A percentile compares a stretch with the other conserved stretches of the same genome.
These are phyloP conservation scores for Elaeis guineensis DNA, from an alignment of 176 grass and related monocot species.

Conservation along the genomic window DNA sequence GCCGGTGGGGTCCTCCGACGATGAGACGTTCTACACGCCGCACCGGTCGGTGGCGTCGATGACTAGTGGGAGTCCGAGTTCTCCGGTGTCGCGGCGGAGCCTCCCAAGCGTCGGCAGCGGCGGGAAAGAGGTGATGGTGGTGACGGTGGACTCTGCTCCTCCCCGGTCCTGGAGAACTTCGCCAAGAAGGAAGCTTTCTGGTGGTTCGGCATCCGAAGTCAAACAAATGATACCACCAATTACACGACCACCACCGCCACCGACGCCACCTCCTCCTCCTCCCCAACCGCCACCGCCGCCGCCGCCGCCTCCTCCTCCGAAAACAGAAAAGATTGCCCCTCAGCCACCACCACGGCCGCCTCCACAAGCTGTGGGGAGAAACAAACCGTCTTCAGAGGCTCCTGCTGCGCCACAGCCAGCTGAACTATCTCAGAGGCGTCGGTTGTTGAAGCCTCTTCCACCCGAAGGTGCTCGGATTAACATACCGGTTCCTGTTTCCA, in stretches of 20 bases:
- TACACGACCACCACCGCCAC: constrained; percentile 25
- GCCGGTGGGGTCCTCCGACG: constrained; percentile 45
- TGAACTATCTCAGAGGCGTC: constrained; percentile 44
- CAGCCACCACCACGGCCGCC: constrained; percentile 40
- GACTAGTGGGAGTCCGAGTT: constrained; percentile 57
- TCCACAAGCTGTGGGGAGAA: constrained; percentile 15
- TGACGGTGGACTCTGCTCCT: constrained; percentile 15
- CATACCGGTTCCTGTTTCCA: constrained; percentile 41
- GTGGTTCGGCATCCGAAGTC: constrained; percentile 52
- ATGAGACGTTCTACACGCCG: constrained; percentile 84
- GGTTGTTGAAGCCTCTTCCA: constrained; percentile 75
- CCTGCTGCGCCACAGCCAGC: neutral
- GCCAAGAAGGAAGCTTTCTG: constrained; percentile 63
- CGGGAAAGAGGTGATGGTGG: constrained; percentile 25
- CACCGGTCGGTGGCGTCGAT: constrained; percentile 31
- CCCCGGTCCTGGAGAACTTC: constrained; percentile 65
- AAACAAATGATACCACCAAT: constrained; percentile 59
- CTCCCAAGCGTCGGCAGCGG: constrained; percentile 71
- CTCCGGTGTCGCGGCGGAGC: constrained; percentile 72
- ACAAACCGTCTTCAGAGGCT: constrained; percentile 10
- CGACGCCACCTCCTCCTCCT: constrained; percentile 24
- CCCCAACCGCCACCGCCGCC: constrained; percentile 3
- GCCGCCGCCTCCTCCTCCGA: neutral
- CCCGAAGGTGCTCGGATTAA: constrained; percentile 55
- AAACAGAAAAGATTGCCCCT: constrained; percentile 18